These are phyloP conservation scores for Ogataea parapolymorpha DNA, from an alignment of 805 yeast genomes.

Conservation along the genomic window DNA sequence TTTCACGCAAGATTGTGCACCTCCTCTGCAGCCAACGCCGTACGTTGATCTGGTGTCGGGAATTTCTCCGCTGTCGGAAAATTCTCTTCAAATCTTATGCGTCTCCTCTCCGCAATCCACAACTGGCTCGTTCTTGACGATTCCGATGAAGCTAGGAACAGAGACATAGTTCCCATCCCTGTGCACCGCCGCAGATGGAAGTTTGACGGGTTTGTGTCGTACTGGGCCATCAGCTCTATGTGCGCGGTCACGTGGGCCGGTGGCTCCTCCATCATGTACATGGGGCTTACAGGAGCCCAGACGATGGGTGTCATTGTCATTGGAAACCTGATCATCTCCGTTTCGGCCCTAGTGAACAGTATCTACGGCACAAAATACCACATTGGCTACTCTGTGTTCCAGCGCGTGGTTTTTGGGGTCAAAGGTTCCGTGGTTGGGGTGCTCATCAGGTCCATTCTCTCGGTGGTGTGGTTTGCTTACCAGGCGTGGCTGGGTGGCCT, in stretches of 20 bases:
- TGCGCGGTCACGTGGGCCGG: conserved; percentile 28
- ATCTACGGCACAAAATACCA: conserved; percentile 49
- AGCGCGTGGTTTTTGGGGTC: conserved; percentile 45
- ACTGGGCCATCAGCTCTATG: conserved; percentile 33
- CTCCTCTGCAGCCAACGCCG: too few species aligned
- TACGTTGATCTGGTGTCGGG: too few species aligned
- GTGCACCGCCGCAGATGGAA: conserved; percentile 39
- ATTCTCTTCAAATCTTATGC: background rate
- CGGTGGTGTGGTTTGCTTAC: conserved; percentile 45
- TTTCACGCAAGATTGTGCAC: too few species aligned
- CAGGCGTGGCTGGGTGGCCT: conserved; percentile 48
- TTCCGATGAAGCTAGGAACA: conserved; percentile 5
- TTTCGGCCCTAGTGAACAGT: conserved; percentile 44
- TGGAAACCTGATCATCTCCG: conserved; percentile 45
- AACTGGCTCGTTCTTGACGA: conserved; percentile 2
- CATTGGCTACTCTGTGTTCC: conserved; percentile 45
- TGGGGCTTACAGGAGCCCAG: conserved; percentile 44
- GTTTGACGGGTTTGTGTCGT: conserved; percentile 14
- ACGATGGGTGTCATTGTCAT: conserved; percentile 43
- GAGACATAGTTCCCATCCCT: conserved; percentile 38
- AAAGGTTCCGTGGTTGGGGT: conserved; percentile 44
- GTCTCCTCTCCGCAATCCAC: background rate
- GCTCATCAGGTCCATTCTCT: conserved; percentile 39
- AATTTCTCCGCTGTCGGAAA: too few species aligned
- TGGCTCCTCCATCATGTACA: conserved; percentile 40